Base-by-base conservation (phyloP, 306 rosid genomes). In the Castanospermum australe region DNA sequence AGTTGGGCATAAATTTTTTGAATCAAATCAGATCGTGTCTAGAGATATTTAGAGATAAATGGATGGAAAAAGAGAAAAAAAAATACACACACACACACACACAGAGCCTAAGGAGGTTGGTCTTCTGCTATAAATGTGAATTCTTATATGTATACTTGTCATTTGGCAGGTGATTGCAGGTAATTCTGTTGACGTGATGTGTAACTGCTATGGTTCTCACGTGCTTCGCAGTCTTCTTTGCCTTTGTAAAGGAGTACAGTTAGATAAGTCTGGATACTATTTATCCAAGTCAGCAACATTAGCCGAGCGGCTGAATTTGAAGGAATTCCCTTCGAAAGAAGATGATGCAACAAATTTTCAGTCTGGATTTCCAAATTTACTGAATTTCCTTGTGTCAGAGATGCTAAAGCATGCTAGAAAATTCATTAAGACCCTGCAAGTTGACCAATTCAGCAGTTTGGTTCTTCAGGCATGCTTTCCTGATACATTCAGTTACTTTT, bases 151-250 rank as follows among this genome's bases (percentile, higher is more conserved):
- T 45, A 10, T 30, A 35, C 15, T 81, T 84, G 57, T 81, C 83
- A 42, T 10, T 69, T 82, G 71, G 72, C 87, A 93, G 97, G 97
- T 84, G 25, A 73, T 89, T 80, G 86, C 89, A 6, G 85, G 87
- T 55, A 85, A 90, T 80, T 82, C 92, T 14, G 80, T 83, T 76
- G 90, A 92, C 69, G 78, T 95, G 67, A 92, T 92, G 98, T 77
- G 89, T 78, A 73, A 93, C 73, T 91, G 98, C 86, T 51, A 92
- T 41, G 99, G 97, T 79, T 95, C 99, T 47, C 99, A 94, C 73
- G 99, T 94, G 54, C 88, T 94, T 4, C 91, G 97, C 18, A 92
- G 89, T 86, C 93, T 94, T 85, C 92, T 94, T 5, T 91, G 90
- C 57, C 86, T 94, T 33, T 91, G 91, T 78, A 89, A 86, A 87